A percentile compares a stretch with the other conserved stretches of the same genome.
Evolutionary conservation across 2,329 filamentous ascomycete genomes (phyloP).

Genomic region (Ambrosiella beaveri): DNA sequence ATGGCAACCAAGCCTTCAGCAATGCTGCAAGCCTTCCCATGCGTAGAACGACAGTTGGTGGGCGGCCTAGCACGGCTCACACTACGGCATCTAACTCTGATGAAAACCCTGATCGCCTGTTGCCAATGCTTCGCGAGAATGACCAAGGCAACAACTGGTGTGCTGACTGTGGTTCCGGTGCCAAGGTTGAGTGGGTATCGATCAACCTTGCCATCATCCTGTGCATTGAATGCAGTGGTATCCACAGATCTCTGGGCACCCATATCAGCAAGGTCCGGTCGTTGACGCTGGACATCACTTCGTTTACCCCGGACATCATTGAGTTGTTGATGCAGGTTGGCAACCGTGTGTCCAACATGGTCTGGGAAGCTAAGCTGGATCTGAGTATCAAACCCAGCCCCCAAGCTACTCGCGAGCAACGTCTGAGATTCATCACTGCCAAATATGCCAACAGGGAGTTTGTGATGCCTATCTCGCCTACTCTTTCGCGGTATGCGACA

Average conservation of each 20-base stretch:
- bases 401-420: conserved; percentile 70
- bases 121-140: conserved; percentile 73
- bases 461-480: conserved; percentile 60
- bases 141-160: conserved; percentile 90
- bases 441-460: conserved; percentile 82
- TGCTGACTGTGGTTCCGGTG: conserved; percentile 79
- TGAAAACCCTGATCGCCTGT: conserved; percentile 67
- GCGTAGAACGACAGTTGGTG: conserved; percentile 80
- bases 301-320: conserved; percentile 92
- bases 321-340: conserved; percentile 82
- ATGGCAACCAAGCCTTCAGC: conserved; percentile 29
- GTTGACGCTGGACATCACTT: conserved; percentile 84
- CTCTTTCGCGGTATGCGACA: conserved; percentile 57
- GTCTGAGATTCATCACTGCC: conserved; percentile 82
- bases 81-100: conserved; percentile 56
- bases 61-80: conserved; percentile 56
- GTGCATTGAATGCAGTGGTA: conserved; percentile 95
- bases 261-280: conserved; percentile 97
- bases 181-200: conserved; percentile 96
- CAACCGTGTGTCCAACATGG: conserved; percentile 87
- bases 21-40: conserved; percentile 42
- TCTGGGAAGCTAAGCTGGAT: conserved; percentile 84
- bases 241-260: conserved; percentile 87
- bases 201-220: conserved; percentile 93
- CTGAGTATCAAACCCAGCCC: conserved; percentile 53